These are phyloP conservation scores for Fomes fomentarius DNA, from an alignment of 1,284 basidiomycete species.

Conservation along the genomic window DNA sequence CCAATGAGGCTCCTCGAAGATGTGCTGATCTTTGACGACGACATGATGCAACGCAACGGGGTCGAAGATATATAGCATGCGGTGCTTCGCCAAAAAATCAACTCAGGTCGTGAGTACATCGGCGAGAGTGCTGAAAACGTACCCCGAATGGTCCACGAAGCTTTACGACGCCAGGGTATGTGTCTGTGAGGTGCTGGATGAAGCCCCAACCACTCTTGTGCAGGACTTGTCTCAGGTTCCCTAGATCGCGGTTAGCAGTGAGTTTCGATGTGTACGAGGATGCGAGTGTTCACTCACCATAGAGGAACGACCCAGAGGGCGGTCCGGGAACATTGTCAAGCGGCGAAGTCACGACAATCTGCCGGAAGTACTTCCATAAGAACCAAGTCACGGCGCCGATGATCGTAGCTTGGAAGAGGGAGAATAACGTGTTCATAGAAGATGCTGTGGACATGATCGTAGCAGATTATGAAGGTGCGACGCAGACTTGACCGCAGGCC, in stretches of 20 bases:
- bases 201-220: slow-evolving; percentile 22
- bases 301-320: slow-evolving; percentile 12
- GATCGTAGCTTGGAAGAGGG: no score
- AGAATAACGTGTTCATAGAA: no score
- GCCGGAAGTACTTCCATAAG: slow-evolving; percentile 19
- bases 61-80: slow-evolving; percentile 22
- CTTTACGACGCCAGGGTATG: slow-evolving; percentile 11
- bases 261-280: neutral
- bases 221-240: slow-evolving; percentile 20
- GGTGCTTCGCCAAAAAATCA: slow-evolving; percentile 2
- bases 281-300: slow-evolving; percentile 1
- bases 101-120: no score
- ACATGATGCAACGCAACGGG: slow-evolving; percentile 19
- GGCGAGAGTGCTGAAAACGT: neutral
- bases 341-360: slow-evolving; percentile 10
- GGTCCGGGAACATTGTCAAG: slow-evolving; percentile 21
- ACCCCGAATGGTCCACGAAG: slow-evolving; percentile 16
- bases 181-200: slow-evolving; percentile 12
- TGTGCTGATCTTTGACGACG: slow-evolving; percentile 22
- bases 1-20: slow-evolving; percentile 16
- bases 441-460: no score
- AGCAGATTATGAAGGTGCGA: no score
- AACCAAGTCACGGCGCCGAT: no score
- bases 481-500: no score
- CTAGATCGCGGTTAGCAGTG: slow-evolving; percentile 2